Evolutionary conservation across 768 basidiomycete genomes (phyloP), one percentile per base, ranked within the genome.

Genomic region (Tulasnella sp.): DNA sequence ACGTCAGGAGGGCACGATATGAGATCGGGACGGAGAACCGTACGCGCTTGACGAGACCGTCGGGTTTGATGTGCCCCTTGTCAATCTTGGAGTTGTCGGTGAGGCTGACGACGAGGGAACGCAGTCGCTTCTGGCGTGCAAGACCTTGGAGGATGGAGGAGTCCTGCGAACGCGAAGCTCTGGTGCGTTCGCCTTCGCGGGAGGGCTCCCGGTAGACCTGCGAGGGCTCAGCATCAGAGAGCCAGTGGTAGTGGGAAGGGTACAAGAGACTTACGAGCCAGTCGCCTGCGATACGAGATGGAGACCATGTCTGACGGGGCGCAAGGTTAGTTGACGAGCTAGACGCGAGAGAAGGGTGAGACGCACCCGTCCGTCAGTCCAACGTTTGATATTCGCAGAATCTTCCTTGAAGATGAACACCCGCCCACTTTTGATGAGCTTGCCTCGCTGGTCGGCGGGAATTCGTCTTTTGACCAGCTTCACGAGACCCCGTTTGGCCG

Each of bases 171-270:
- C 25, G 15, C 15, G 25, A 23, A n/a, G 45, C 17, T 25, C 32
- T 2, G 4, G 25, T 5, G 15, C 11, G 5, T 15, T 23, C 25
- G 5, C 32, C 45, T 31, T 46, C 45, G 45, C 32, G 25, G 1
- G 45, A 27, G n/a, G 45, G 45, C n/a, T 46, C 45, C 9, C 45
- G 45, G 32, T 46, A 46, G 17, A 46, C 45, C 45, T 46, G n/a
- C 32, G n/a, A n/a, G n/a, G n/a, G 4, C 17, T 31, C 2, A 11
- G 45, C 32, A 14, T 21, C 14, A 46, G n/a, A 4, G 8, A 17
- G 21, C 32, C 4, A 46, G 45, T 7, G 6, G 11, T 11, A 14
- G 45, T 12, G 5, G 7, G 6, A 9, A 6, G 17, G 23, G 23
- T 21, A 46, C 23, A 11, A 17, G 4, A 25, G 15, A 17, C 45